Percentiles rank a stretch among this genome's conserved stretches.
These are phyloP conservation scores for Dictyostelium purpureum DNA, from an alignment of 78 protist species.

Conservation along the genomic window DNA sequence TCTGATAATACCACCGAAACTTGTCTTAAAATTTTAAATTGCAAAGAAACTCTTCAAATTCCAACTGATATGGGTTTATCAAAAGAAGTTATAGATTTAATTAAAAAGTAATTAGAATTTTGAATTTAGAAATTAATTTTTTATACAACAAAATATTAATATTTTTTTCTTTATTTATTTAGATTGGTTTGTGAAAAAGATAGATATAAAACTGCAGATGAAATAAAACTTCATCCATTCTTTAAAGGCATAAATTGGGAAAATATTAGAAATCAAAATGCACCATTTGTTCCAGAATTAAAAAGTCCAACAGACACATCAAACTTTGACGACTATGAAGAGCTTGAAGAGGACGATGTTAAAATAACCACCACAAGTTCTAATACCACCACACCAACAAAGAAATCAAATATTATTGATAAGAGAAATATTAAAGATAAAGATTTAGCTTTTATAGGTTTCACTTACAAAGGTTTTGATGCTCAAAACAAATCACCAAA, in stretches of 20 bases:
- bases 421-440: conserved; percentile 44
- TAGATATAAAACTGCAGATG: conserved; percentile 55
- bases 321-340: conserved; percentile 63
- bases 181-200: conserved; percentile 76
- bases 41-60: conserved; percentile 70
- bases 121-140: neutral
- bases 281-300: conserved; percentile 80
- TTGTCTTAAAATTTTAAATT: conserved; percentile 82
- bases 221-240: conserved; percentile 92
- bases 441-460: conserved; percentile 73
- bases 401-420: conserved; percentile 19
- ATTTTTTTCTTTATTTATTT: neutral
- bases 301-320: conserved; percentile 70
- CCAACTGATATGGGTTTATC: conserved; percentile 54
- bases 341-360: neutral
- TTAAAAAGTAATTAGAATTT: conserved; percentile 43
- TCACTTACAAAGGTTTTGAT: conserved; percentile 71
- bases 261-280: conserved; percentile 35
- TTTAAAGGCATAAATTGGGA: conserved; percentile 89
- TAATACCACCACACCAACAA: neutral
- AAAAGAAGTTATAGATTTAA: conserved; percentile 82
- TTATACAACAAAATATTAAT: neutral
- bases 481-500: conserved; percentile 51
- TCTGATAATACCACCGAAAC: conserved; percentile 83
- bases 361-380: neutral